Evolutionary conservation across 345 rosid species (phyloP).

Genomic region (Camelina laxa): DNA sequence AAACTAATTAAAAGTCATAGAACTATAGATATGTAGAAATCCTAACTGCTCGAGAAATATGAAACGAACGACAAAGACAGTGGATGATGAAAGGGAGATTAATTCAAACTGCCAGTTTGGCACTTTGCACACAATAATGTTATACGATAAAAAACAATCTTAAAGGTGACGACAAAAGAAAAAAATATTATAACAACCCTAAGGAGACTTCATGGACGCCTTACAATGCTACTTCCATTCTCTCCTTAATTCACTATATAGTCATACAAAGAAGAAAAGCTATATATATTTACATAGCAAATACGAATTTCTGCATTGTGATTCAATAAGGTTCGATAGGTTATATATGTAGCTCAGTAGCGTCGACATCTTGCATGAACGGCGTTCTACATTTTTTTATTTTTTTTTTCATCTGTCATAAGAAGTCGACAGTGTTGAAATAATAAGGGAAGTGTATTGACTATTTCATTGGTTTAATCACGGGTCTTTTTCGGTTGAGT

Average conservation of each 20-base stretch:
- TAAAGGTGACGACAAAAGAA: constrained; percentile 24
- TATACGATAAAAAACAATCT: constrained; percentile 9
- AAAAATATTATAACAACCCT: constrained; percentile 19
- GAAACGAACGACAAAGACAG: constrained; percentile 38
- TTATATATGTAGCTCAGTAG: background rate
- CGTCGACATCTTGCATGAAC: background rate
- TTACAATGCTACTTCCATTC: constrained; percentile 16
- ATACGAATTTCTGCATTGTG: constrained; percentile 1
- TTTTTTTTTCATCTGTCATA: background rate
- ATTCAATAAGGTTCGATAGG: constrained; percentile 12
- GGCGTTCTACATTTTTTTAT: background rate
- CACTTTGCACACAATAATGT: constrained; percentile 27
- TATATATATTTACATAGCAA: background rate
- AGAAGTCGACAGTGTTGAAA: constrained; percentile 20
- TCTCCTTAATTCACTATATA: constrained; percentile 15
- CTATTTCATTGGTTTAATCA: background rate
- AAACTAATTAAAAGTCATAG: background rate
- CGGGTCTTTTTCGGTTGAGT: constrained; percentile 35
- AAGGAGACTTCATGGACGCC: constrained; percentile 35
- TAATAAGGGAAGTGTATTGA: background rate
- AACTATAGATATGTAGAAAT: constrained; percentile 3
- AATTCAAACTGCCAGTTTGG: constrained; percentile 42
- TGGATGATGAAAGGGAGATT: constrained; percentile 1
- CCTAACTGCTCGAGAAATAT: constrained; percentile 38
- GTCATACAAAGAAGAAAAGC: background rate